phyloP scores from a whole-genome alignment of 106 monocot genomes.

The Phalaenopsis equestris region DNA sequence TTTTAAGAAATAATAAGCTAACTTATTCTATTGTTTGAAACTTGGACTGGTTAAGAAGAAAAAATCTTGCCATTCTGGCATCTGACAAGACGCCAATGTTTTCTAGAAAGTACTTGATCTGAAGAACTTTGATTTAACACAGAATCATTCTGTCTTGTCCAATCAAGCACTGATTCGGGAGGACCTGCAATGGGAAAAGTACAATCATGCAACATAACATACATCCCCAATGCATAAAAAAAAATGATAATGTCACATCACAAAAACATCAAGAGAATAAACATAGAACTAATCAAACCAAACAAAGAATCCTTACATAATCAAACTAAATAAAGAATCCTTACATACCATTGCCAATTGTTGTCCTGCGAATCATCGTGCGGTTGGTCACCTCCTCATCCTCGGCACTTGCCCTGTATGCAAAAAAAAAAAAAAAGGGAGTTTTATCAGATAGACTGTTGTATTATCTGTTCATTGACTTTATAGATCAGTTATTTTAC shows the following conservation, averaged over 20 bases:
- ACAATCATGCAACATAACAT: slow-evolving; percentile 1
- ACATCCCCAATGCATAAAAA: background rate
- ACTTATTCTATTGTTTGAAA: background rate
- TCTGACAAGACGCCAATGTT: slow-evolving; percentile 88
- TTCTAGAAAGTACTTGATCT: slow-evolving; percentile 70
- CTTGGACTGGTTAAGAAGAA: background rate
- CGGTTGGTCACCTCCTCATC: slow-evolving; percentile 63
- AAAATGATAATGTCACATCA: background rate
- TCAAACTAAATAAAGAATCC: background rate
- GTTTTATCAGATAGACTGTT: background rate
- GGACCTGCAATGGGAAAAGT: slow-evolving; percentile 41
- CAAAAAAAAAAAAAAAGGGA: background rate
- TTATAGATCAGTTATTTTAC: slow-evolving; percentile 36
- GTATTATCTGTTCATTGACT: background rate
- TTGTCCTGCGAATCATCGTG: slow-evolving; percentile 53
- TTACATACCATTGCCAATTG: slow-evolving; percentile 78
- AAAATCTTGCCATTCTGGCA: slow-evolving; percentile 82
- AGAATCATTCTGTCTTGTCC: slow-evolving; percentile 63
- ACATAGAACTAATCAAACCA: background rate
- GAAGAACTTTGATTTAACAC: slow-evolving; percentile 35
- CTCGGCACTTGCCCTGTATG: slow-evolving; percentile 54
- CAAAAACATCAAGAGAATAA: background rate
- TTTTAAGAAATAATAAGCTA: background rate
- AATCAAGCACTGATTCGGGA: slow-evolving; percentile 85
- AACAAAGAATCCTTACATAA: no score